Conservation (phyloP, 192 early-diverging fungal species). For the Linnemannia exigua region DNA sequence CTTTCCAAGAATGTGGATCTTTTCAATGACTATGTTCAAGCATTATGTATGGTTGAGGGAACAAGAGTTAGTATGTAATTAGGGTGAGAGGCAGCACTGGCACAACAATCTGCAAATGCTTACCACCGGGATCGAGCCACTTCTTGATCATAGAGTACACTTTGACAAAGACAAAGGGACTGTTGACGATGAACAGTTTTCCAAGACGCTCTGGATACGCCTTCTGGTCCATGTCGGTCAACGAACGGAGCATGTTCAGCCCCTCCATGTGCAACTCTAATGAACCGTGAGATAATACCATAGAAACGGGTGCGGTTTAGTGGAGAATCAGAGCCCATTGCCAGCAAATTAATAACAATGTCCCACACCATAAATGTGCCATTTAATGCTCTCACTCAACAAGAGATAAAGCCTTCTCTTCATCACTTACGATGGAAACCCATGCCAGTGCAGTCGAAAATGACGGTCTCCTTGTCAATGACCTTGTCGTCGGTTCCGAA, state of each 20-base stretch:
- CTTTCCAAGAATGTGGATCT: slow-evolving; percentile 76
- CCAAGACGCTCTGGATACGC: slow-evolving; percentile 96
- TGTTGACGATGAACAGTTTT: slow-evolving; percentile 94
- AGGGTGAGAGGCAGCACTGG: neutral
- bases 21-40: slow-evolving; percentile 57
- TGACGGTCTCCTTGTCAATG: slow-evolving; percentile 88
- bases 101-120: slow-evolving; percentile 38
- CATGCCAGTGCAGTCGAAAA: slow-evolving; percentile 94
- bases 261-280: slow-evolving; percentile 76
- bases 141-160: slow-evolving; percentile 84
- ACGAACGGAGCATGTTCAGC: slow-evolving; percentile 75
- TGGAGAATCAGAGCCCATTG: neutral
- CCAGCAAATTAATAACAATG: neutral
- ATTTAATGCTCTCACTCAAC: neutral
- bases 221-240: slow-evolving; percentile 90
- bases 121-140: slow-evolving; percentile 84
- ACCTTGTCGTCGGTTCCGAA: slow-evolving; percentile 63
- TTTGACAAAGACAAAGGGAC: slow-evolving; percentile 89
- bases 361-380: neutral
- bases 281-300: neutral
- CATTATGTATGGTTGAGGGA: neutral
- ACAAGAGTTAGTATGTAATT: neutral
- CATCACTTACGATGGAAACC: slow-evolving; percentile 75
- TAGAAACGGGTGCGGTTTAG: neutral
- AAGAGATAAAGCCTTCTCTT: neutral